Percentiles rank a stretch among this genome's conserved stretches.
Evolutionary conservation across 352 stramenopile genomes (phyloP).

Genomic region (Phytophthora nicotianae): DNA sequence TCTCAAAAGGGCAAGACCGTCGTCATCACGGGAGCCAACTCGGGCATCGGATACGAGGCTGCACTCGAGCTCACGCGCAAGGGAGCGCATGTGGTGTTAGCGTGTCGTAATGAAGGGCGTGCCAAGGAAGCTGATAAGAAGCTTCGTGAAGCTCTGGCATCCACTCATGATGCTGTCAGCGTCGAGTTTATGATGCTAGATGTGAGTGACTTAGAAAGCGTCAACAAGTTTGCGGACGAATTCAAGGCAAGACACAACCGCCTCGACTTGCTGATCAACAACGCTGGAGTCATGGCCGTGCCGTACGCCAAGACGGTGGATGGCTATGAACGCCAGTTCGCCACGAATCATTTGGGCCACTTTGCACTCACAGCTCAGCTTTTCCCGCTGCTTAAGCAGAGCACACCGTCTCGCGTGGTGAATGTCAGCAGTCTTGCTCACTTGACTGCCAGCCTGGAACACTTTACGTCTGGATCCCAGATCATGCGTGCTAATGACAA

Average conservation of each 20-base stretch:
- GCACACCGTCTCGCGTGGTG: conserved; percentile 25
- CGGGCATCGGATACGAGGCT: conserved; percentile 24
- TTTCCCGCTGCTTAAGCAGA: conserved; percentile 45
- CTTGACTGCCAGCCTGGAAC: conserved; percentile 16
- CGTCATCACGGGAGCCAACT: conserved; percentile 42
- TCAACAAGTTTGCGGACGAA: conserved; percentile 46
- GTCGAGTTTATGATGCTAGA: conserved; percentile 65
- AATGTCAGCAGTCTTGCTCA: conserved; percentile 48
- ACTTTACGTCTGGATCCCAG: conserved; percentile 12
- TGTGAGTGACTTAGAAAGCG: conserved; percentile 45
- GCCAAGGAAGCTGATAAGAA: conserved; percentile 31
- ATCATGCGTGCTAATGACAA: conserved; percentile 20
- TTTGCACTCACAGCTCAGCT: conserved; percentile 48
- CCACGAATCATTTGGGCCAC: conserved; percentile 38
- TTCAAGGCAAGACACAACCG: conserved; percentile 38
- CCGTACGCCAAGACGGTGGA: conserved; percentile 24
- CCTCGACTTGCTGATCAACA: conserved; percentile 48
- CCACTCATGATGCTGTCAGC: conserved; percentile 12
- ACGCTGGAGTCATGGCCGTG: conserved; percentile 29
- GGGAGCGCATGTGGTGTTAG: conserved; percentile 35
- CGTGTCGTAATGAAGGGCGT: conserved; percentile 36
- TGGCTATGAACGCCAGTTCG: conserved; percentile 38
- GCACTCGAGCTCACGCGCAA: conserved; percentile 23
- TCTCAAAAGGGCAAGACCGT: conserved; percentile 30
- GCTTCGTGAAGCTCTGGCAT: conserved; percentile 16